These are phyloP conservation scores for Chalara sp. DNA, from an alignment of 2,329 filamentous ascomycete genomes.

Conservation along the genomic window DNA sequence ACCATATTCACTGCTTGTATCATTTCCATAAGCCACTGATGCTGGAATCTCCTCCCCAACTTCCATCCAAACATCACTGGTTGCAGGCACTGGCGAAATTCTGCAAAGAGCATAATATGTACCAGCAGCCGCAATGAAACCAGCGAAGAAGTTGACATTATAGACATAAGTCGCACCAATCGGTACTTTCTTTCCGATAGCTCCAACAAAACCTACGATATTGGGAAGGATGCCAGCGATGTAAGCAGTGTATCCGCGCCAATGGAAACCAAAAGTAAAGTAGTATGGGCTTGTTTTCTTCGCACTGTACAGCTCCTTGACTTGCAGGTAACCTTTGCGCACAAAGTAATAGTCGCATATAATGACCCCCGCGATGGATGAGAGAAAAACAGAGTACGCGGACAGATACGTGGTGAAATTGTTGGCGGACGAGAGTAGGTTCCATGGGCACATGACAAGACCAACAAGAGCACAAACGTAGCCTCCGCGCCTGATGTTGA, in stretches of 20 bases:
- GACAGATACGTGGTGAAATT: conserved; percentile 89
- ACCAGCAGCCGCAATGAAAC: conserved; percentile 62
- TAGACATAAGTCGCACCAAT: conserved; percentile 79
- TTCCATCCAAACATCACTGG: conserved; percentile 71
- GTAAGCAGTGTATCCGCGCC: conserved; percentile 79
- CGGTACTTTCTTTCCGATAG: conserved; percentile 66
- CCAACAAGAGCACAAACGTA: conserved; percentile 79
- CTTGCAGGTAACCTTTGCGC: conserved; percentile 71
- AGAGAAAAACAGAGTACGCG: conserved; percentile 90
- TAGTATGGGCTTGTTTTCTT: conserved; percentile 64
- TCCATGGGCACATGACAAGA: conserved; percentile 82
- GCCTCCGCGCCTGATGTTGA: conserved; percentile 80
- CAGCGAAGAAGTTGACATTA: conserved; percentile 84
- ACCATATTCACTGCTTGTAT: conserved; percentile 13
- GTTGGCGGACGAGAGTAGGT: conserved; percentile 67
- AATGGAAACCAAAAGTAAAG: conserved; percentile 67
- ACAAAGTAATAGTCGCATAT: conserved; percentile 83
- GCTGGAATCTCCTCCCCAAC: conserved; percentile 51
- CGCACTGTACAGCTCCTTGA: conserved; percentile 73
- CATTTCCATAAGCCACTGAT: conserved; percentile 17
- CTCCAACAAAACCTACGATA: conserved; percentile 84
- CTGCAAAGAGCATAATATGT: conserved; percentile 67
- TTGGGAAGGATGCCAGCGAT: conserved; percentile 81
- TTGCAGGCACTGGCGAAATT: conserved; percentile 66
- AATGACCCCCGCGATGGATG: conserved; percentile 88